phyloP scores from a whole-genome alignment of 768 basidiomycete genomes.

The Naematelia encephala region DNA sequence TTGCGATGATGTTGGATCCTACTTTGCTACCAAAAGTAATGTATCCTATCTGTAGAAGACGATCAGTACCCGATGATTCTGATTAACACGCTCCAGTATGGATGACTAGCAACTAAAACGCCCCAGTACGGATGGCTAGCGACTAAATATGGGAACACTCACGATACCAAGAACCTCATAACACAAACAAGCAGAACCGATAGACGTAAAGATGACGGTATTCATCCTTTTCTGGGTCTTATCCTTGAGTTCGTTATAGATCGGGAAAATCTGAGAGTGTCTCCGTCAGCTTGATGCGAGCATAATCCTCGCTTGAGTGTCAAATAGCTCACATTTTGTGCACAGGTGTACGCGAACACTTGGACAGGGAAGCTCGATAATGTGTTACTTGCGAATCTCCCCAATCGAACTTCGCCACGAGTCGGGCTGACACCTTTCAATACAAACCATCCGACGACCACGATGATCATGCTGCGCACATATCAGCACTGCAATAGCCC shows the following conservation, averaged over 20 bases:
- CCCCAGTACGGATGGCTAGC: too few relatives aligned
- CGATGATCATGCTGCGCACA: constrained; percentile 39
- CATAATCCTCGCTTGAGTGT: constrained; percentile 6
- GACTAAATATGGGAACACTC: too few relatives aligned
- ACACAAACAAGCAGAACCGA: constrained; percentile 74
- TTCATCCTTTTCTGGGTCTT: constrained; percentile 85
- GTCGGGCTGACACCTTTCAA: constrained; percentile 39
- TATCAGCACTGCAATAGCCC: not conserved
- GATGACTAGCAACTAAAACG: too few relatives aligned
- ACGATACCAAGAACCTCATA: constrained; percentile 64
- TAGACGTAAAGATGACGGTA: constrained; percentile 76
- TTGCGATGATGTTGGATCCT: constrained; percentile 87
- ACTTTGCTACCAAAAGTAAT: constrained; percentile 90
- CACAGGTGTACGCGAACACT: constrained; percentile 57
- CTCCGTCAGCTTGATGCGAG: constrained; percentile 6
- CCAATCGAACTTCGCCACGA: constrained; percentile 42
- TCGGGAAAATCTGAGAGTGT: constrained; percentile 72
- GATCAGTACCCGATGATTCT: too few relatives aligned
- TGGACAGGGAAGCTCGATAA: constrained; percentile 74
- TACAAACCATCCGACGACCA: constrained; percentile 50
- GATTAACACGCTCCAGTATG: too few relatives aligned
- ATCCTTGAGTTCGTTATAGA: constrained; percentile 81
- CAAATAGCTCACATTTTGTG: constrained; percentile 70
- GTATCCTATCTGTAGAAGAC: constrained; percentile 59
- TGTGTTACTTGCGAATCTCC: constrained; percentile 40